Evolutionary conservation across 2,329 filamentous ascomycete genomes (phyloP).

Genomic region (Corinectria fuckeliana): DNA sequence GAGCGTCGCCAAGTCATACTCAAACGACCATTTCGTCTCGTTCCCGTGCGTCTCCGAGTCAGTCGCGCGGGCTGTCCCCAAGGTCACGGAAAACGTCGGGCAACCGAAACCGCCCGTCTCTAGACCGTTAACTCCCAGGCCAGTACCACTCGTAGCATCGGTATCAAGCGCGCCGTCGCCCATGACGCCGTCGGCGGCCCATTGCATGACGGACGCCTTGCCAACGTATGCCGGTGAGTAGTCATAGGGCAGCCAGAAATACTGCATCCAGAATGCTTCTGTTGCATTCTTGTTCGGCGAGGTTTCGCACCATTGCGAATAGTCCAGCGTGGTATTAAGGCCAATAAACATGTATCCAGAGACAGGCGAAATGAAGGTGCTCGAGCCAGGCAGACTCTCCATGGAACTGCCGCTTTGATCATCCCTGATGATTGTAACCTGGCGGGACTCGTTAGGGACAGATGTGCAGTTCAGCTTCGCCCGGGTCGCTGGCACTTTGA

Average conservation of each 20-base stretch:
- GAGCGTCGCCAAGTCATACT: constrained; percentile 29
- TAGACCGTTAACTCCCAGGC: constrained; percentile 13
- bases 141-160: constrained; percentile 22
- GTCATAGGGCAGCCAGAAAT: constrained; percentile 26
- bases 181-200: constrained; percentile 18
- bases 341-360: constrained; percentile 17
- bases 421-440: constrained; percentile 12
- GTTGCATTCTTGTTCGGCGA: constrained; percentile 19
- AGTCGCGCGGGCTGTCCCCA: constrained; percentile 17
- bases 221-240: constrained; percentile 25
- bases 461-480: constrained; percentile 30
- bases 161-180: constrained; percentile 31
- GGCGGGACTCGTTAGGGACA: constrained; percentile 18
- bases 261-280: constrained; percentile 25
- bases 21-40: constrained; percentile 19
- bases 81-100: constrained; percentile 25
- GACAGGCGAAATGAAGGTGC: constrained; percentile 1
- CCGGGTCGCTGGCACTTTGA: constrained; percentile 25
- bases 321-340: constrained; percentile 31
- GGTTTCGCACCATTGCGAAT: constrained; percentile 26
- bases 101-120: constrained; percentile 19
- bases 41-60: constrained; percentile 9
- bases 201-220: constrained; percentile 30
- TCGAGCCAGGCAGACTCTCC: constrained; percentile 11
- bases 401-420: constrained; percentile 7